Evolutionary conservation across 192 early-diverging fungal species (phyloP), one percentile per base, ranked within the genome.

Genomic region (Ambispora gerdemannii): DNA sequence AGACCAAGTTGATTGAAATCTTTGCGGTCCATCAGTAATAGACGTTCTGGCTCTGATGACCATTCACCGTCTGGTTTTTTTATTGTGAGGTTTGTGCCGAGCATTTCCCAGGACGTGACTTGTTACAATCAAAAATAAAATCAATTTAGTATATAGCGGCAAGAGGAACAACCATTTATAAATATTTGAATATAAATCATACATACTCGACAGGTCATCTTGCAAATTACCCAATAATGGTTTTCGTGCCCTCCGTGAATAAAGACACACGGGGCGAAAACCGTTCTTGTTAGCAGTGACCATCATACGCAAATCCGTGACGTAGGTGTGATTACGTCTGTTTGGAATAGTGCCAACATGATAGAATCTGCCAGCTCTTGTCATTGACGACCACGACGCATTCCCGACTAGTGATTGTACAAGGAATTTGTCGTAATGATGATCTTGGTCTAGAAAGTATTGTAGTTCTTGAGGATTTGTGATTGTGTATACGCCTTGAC

Each of bases 281-380:
- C 93, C 93, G 33, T 83, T 63, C 55, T 80, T 77, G 71, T 77
- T 82, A 1, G 86, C 93, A n/a, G 86, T 82, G 25, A 95, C 85
- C 93, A 95, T 95, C 90, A 93, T 89, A 0, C 93, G 77, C 33
- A 95, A 78, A 75, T 95, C 93, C 30, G 78, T 85, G 30, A 95
- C 93, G 76, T 86, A 95, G 3, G 88, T 92, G 71, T 92, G 88
- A 78, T 88, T 90, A 75, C 91, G 92, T 82, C 91, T 91, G 87
- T 95, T 91, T 13, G 93, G 93, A 65, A 95, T 90, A 4, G 93
- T 95, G 3, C 93, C 93, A 24, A 93, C 93, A 72, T 95, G 93
- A 72, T 90, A 95, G 65, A 91, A 95, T 72, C 88, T 90, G 51
- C 92, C 93, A 55, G 84, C 78, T 47, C 88, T 75, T 8, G 91